Evolutionary conservation across 495 filamentous ascomycete species (phyloP), one percentile per base, ranked within the genome.

Genomic region (Hypoxylon trugodes): DNA sequence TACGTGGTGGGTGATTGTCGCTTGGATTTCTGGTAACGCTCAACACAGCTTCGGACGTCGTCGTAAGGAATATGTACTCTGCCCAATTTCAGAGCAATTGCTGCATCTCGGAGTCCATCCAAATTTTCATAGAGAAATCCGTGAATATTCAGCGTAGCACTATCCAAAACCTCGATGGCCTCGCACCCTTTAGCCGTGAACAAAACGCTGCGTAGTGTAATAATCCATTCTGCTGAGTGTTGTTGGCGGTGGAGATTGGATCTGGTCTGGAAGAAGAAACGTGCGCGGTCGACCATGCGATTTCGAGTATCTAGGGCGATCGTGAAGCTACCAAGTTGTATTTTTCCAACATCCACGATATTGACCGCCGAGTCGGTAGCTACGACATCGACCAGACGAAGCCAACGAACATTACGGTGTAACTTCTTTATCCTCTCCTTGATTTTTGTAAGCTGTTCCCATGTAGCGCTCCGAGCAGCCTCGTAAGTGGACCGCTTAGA

Each of bases 151-250:
- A 97, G 78, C 10, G 87, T 90, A 46, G 90, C 88, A 67, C 90
- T 88, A 72, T 99, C 96, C 71, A 99, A 73, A 1, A 99, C 73
- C 73, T 99, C 94, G n/a, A 88, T 84, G 1, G 93, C 86, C 12
- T 97, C 93, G 32, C 84, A 82, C 18, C 93, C 93, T 43, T 96
- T 87, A 1, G 91, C 86, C 0, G 90, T 91, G 55, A 98, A 96
- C 2, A 97, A 79, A 40, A 98, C 83, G 72, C 93, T 96, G 49
- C 91, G 87, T 33, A 92, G 74, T 6, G 88, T 90, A 69, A 95
- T 82, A 57, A 96, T 92, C 95, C 96, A 98, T 77, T 99, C 96
- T 1, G 93, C 93, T 21, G 95, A 94, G 16, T 85, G 82, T 66
- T 94, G 88, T 46, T 89, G 85, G 19, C 81, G 81, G n/a, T 83